phyloP scores from a whole-genome alignment of 768 basidiomycete genomes.

The Boletus vermiculosoides region DNA sequence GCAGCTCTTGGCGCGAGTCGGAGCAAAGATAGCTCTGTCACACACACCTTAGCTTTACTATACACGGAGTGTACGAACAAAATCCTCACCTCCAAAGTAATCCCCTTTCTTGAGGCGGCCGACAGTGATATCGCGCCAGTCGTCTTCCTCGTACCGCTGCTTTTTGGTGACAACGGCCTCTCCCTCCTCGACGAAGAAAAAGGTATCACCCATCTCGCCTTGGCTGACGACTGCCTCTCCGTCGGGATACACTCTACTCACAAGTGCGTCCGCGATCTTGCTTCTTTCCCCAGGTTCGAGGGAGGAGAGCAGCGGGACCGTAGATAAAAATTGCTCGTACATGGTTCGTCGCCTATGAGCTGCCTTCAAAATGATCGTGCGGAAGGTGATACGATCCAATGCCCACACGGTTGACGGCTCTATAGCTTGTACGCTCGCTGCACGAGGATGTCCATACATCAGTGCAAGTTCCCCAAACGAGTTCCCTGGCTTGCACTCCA shows the following conservation, averaged over 20 bases:
- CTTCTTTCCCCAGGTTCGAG: conserved; percentile 87
- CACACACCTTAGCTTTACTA: conserved; percentile 7
- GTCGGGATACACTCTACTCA: conserved; percentile 75
- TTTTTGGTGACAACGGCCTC: conserved; percentile 84
- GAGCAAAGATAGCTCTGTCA: conserved; percentile 84
- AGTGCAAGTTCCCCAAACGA: conserved; percentile 96
- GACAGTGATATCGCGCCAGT: conserved; percentile 64
- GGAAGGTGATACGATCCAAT: conserved; percentile 96
- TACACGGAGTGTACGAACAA: background rate
- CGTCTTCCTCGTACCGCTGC: conserved; percentile 56
- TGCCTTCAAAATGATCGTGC: conserved; percentile 93
- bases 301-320: conserved; percentile 82
- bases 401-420: conserved; percentile 88
- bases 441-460: conserved; percentile 97
- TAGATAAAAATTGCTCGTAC: conserved; percentile 96
- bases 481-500: conserved; percentile 77
- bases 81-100: conserved; percentile 89
- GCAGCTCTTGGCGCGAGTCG: conserved; percentile 89
- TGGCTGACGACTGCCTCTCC: conserved; percentile 88
- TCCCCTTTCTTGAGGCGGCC: conserved; percentile 84
- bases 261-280: conserved; percentile 95
- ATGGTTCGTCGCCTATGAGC: conserved; percentile 88
- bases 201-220: conserved; percentile 95
- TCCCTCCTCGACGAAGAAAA: conserved; percentile 97
- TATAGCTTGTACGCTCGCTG: conserved; percentile 88